Percentiles rank a stretch among this genome's conserved stretches.
Conservation (phyloP, 768 basidiomycete genomes). For the Macrolepiota albuminosa region DNA sequence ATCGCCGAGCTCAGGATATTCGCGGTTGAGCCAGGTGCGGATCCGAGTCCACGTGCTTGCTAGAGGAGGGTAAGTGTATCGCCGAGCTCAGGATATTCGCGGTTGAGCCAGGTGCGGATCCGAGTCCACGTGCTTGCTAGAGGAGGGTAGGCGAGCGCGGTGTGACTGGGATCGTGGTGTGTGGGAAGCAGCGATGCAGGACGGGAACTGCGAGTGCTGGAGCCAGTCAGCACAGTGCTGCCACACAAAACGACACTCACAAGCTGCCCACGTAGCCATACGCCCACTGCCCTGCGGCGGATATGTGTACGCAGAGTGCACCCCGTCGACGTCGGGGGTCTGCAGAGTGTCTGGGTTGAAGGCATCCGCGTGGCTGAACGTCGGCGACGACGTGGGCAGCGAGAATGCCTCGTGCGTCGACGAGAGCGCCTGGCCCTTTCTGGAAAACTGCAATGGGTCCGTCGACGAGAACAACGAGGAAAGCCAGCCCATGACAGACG, state of each 20-base stretch:
- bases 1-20: slow-evolving; percentile 94
- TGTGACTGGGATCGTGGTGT: slow-evolving; percentile 50
- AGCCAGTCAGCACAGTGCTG: too few relatives aligned
- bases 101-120: slow-evolving; percentile 72
- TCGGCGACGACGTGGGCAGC: slow-evolving; percentile 70
- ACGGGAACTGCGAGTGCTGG: slow-evolving; percentile 31
- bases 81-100: slow-evolving; percentile 90
- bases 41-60: slow-evolving; percentile 77
- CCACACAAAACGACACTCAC: slow-evolving; percentile 27
- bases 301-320: slow-evolving; percentile 56
- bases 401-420: slow-evolving; percentile 88
- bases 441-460: slow-evolving; percentile 39
- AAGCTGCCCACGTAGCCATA: slow-evolving; percentile 61
- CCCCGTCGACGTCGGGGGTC: slow-evolving; percentile 40
- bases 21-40: slow-evolving; percentile 71
- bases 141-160: slow-evolving; percentile 62
- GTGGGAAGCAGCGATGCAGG: slow-evolving; percentile 60
- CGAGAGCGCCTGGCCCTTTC: slow-evolving; percentile 64
- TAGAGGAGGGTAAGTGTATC: slow-evolving; percentile 89
- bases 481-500: slow-evolving; percentile 64
- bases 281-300: slow-evolving; percentile 57
- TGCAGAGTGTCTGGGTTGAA: slow-evolving; percentile 52
- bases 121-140: slow-evolving; percentile 82
- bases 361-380: slow-evolving; percentile 45
- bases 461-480: slow-evolving; percentile 55